Base-by-base conservation (phyloP, 208 protist genomes). In the Trypanosoma caninum region DNA sequence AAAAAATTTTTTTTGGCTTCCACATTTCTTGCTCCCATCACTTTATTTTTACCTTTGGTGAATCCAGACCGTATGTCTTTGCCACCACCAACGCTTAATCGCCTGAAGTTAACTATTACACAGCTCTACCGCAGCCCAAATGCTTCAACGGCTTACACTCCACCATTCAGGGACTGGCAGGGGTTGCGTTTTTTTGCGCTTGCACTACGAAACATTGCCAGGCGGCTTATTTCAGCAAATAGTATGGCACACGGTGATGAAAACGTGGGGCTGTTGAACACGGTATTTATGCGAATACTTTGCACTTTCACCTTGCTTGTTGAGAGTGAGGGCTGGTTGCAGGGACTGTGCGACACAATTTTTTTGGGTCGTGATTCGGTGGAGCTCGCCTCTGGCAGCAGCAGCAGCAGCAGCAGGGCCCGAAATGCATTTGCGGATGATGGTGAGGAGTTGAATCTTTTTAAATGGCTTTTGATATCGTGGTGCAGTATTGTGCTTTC, bases 71-170 rank as follows among this genome's bases (percentile, higher is more conserved):
- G 34, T 42, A 28, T 3, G 18, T n/a, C 33, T 16, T 23, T 63
- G n/a, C 34, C 30, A 16, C 20, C n/a, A 14, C 23, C 11, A 7
- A 53, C 25, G 23, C 28, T 69, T 20, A 59, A 54, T 33, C 55
- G 48, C 6, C 62, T 80, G 16, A 55, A 65, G 38, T 20, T 44
- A 18, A 72, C 52, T 42, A 22, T 53, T 14, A 60, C 58, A 7
- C 63, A 76, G 44, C 10, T 76, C n/a, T 42, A 72, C 23, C 74
- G 69, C 14, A 59, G 72, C 53, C 74, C 74, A n/a, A 34, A 38
- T 7, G 74, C 74, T 1, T 72, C 59, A 44, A 64, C 59, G 42
- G 59, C 69, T 16, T 80, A 80, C 53, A 53, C 45, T 18, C 69
- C 74, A 9, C 74, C 69, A 22, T 71, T 71, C 31, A 59, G 52